Percentiles rank a stretch among this genome's conserved stretches.
These are phyloP conservation scores for Dunaliella salina DNA, from an alignment of 163 green algal genomes.

Conservation along the genomic window DNA sequence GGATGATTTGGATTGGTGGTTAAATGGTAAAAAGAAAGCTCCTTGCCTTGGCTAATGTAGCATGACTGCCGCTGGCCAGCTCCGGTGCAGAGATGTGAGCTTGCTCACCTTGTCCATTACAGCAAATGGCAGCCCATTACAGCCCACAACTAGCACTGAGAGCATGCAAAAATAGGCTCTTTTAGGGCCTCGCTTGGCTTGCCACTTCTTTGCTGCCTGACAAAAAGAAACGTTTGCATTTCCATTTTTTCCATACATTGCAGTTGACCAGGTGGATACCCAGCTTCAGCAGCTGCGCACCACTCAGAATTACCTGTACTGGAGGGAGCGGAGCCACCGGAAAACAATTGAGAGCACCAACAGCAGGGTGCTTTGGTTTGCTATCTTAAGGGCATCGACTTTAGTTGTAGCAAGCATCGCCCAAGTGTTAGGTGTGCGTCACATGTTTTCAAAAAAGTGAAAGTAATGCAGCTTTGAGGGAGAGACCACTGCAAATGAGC, in stretches of 20 bases:
- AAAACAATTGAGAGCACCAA: slow-evolving; percentile 53
- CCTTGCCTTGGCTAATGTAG: too few relatives aligned
- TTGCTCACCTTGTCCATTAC: too few relatives aligned
- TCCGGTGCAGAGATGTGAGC: too few relatives aligned
- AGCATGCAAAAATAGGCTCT: too few relatives aligned
- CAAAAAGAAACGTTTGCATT: neutral
- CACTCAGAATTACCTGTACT: slow-evolving; percentile 59
- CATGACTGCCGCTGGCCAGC: too few relatives aligned
- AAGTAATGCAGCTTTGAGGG: neutral
- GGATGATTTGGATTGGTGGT: too few relatives aligned
- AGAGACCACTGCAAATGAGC: too few relatives aligned
- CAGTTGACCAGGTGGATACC: slow-evolving; percentile 48
- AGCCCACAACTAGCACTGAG: too few relatives aligned
- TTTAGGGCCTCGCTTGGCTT: too few relatives aligned
- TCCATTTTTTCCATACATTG: neutral
- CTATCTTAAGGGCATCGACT: slow-evolving; percentile 29
- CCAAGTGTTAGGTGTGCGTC: slow-evolving; percentile 31
- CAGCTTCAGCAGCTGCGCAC: slow-evolving; percentile 56
- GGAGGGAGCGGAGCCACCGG: slow-evolving; percentile 50
- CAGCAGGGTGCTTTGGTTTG: slow-evolving; percentile 42
- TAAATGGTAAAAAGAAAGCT: too few relatives aligned
- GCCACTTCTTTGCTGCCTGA: neutral
- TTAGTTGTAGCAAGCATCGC: slow-evolving; percentile 36
- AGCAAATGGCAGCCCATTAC: too few relatives aligned
- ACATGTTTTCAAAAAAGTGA: slow-evolving; percentile 10